Percentiles rank a stretch among this genome's conserved stretches.
Evolutionary conservation across 352 stramenopile genomes (phyloP).

Genomic region (Phytophthora nicotianae): DNA sequence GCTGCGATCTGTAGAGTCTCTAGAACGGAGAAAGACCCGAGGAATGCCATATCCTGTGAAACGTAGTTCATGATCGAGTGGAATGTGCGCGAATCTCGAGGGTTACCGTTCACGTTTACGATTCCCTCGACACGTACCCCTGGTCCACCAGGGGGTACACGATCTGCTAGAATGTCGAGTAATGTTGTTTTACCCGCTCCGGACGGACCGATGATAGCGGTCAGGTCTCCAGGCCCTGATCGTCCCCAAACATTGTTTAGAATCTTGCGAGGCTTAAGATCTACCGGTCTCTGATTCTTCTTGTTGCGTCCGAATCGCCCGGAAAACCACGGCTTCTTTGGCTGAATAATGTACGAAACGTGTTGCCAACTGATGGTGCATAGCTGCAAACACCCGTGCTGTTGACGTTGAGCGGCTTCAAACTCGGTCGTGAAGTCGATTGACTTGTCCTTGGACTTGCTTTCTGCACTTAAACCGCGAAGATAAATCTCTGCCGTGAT

Average conservation of each 20-base stretch:
- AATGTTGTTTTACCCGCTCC: slow-evolving; percentile 70
- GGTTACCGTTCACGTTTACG: slow-evolving; percentile 56
- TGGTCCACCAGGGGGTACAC: slow-evolving; percentile 22
- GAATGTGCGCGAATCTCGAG: slow-evolving; percentile 44
- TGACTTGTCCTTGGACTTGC: slow-evolving; percentile 23
- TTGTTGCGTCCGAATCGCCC: slow-evolving; percentile 1
- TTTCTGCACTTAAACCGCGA: not conserved
- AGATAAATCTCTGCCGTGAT: not conserved
- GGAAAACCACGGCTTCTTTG: slow-evolving; percentile 30
- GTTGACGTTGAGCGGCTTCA: slow-evolving; percentile 19
- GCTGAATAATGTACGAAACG: slow-evolving; percentile 51
- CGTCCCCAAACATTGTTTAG: slow-evolving; percentile 62
- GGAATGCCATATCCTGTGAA: slow-evolving; percentile 59
- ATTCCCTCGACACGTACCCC: slow-evolving; percentile 48
- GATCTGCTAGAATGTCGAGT: slow-evolving; percentile 67
- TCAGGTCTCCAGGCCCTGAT: slow-evolving; percentile 64
- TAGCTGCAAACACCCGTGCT: slow-evolving; percentile 28
- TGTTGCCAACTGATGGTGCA: slow-evolving; percentile 68
- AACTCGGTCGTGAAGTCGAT: slow-evolving; percentile 26
- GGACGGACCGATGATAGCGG: slow-evolving; percentile 69
- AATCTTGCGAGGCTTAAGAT: slow-evolving; percentile 37
- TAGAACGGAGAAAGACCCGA: slow-evolving; percentile 70
- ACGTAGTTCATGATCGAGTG: slow-evolving; percentile 69
- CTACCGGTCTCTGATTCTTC: not conserved
- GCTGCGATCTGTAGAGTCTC: slow-evolving; percentile 73